phyloP scores from a whole-genome alignment of 2,329 filamentous ascomycete genomes.

The Scedosporium apiospermum region DNA sequence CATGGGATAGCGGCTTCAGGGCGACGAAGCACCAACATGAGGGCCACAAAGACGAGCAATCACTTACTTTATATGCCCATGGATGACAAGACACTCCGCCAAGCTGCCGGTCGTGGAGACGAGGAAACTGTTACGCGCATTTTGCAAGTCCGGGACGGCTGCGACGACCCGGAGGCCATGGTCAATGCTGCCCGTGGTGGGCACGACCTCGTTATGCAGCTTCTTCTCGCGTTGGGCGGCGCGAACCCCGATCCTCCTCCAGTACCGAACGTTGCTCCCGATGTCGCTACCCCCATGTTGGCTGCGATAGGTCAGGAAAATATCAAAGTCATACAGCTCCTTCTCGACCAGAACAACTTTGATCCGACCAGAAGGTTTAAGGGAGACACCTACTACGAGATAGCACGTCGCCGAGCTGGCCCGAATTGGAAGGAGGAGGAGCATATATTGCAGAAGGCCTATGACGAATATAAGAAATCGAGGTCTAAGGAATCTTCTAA shows the following conservation, averaged over 20 bases:
- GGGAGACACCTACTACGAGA: constrained; percentile 76
- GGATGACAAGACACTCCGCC: constrained; percentile 50
- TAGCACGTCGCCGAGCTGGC: constrained; percentile 72
- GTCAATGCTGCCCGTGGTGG: constrained; percentile 88
- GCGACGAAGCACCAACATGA: constrained; percentile 43
- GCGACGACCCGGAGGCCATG: constrained; percentile 73
- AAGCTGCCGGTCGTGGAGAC: constrained; percentile 52
- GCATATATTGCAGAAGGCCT: constrained; percentile 67
- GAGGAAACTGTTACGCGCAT: constrained; percentile 52
- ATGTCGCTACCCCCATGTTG: constrained; percentile 84
- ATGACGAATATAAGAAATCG: constrained; percentile 51
- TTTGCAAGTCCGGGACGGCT: constrained; percentile 49
- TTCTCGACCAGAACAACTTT: constrained; percentile 68
- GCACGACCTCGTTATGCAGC: constrained; percentile 76
- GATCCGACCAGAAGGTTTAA: constrained; percentile 71
- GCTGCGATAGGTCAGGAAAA: constrained; percentile 88
- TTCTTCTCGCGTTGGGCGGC: constrained; percentile 60
- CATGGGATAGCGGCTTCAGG: constrained; percentile 30
- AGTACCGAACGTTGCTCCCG: constrained; percentile 47
- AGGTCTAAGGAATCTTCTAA: constrained; percentile 36
- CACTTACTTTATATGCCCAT: constrained; percentile 54
- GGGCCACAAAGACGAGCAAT: constrained; percentile 56
- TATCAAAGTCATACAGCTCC: constrained; percentile 70
- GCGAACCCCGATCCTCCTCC: constrained; percentile 61
- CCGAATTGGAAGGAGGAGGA: constrained; percentile 87